Conservation (phyloP, 768 basidiomycete species). For the Cubamyces lactineus region DNA sequence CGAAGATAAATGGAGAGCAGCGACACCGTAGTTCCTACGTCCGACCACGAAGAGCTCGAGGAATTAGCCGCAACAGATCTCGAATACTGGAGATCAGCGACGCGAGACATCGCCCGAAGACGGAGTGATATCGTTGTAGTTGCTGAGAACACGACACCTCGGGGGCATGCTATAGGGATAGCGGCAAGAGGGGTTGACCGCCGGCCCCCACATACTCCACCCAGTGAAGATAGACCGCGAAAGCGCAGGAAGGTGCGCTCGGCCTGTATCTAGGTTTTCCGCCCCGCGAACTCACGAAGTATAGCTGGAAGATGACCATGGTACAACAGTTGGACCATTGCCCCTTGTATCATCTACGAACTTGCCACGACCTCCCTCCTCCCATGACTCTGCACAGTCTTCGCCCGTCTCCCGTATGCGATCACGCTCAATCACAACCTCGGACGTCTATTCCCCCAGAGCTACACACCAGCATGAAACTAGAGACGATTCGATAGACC, state of each 20-base stretch:
- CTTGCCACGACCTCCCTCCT: background rate
- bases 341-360: slow-evolving; percentile 3
- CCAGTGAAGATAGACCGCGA: background rate
- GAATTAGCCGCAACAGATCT: slow-evolving; percentile 7
- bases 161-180: background rate
- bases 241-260: slow-evolving; percentile 5
- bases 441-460: too few relatives aligned
- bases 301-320: background rate
- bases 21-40: slow-evolving; percentile 59
- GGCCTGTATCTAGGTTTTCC: too few relatives aligned
- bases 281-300: background rate
- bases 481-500: too few relatives aligned
- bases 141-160: too few relatives aligned
- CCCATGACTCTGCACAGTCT: background rate
- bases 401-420: background rate
- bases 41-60: slow-evolving; percentile 59
- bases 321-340: background rate
- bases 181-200: too few relatives aligned
- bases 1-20: slow-evolving; percentile 37
- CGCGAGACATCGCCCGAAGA: slow-evolving; percentile 3
- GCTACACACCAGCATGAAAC: too few relatives aligned
- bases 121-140: background rate
- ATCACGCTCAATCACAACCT: background rate
- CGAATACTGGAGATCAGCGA: slow-evolving; percentile 20
- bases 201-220: background rate